These are phyloP conservation scores for Colletotrichum limetticola DNA, from an alignment of 2,329 filamentous ascomycete genomes.

Conservation along the genomic window DNA sequence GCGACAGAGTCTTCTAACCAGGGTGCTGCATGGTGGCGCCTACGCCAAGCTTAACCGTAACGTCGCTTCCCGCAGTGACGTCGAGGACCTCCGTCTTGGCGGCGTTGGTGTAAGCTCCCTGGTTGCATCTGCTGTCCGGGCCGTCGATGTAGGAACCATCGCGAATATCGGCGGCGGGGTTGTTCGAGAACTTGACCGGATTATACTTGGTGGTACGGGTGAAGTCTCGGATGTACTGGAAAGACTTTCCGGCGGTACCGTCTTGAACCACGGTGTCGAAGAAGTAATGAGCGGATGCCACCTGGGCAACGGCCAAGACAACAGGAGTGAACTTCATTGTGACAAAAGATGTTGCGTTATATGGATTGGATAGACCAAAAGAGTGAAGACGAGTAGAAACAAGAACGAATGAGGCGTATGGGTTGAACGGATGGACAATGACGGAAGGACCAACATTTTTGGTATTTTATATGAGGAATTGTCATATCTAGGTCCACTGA, in stretches of 20 bases:
- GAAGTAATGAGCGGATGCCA: constrained; percentile 44
- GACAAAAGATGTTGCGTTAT: not conserved
- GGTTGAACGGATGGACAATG: not conserved
- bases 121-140: constrained; percentile 43
- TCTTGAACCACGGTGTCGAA: constrained; percentile 41
- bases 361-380: not conserved
- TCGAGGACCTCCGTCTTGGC: constrained; percentile 38
- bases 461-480: not conserved
- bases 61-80: constrained; percentile 38
- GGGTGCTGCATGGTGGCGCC: constrained; percentile 38
- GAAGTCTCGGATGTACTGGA: constrained; percentile 41
- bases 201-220: constrained; percentile 41
- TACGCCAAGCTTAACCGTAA: constrained; percentile 37
- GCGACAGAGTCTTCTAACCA: constrained; percentile 29
- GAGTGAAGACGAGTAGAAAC: not conserved
- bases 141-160: constrained; percentile 38
- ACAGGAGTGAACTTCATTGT: constrained; percentile 38
- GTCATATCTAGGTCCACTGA: not conserved
- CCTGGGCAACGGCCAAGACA: constrained; percentile 36
- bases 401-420: not conserved
- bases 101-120: constrained; percentile 40
- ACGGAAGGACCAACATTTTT: not conserved
- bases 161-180: constrained; percentile 39
- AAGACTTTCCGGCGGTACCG: constrained; percentile 33
- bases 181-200: constrained; percentile 43